Base-by-base conservation (phyloP, 306 rosid species). In the Quercus robur region DNA sequence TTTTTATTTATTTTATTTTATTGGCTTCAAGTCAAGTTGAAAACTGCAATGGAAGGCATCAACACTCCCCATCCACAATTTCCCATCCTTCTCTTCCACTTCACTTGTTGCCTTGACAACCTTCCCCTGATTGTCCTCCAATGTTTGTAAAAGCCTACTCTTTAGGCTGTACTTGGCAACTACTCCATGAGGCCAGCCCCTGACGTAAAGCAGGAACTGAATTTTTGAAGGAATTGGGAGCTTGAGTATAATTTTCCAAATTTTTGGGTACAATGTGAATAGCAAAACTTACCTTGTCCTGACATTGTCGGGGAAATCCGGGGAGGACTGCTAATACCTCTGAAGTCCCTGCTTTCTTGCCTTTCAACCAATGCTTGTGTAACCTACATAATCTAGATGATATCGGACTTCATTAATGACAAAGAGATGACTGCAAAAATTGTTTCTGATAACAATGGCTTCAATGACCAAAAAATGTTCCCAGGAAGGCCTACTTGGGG, bases 31-130 rank as follows among this genome's bases (percentile, higher is more conserved):
- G 58, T 62, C 81, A 91, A 81, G 75, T 88, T 73, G 83, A 90
- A 91, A 75, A 94, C 97, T 15, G 97, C 97, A 82, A 94, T 19
- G 83, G 93, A 94, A n/a, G 97, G 89, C 97, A 90, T 88, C 70
- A 93, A 94, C 97, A 83, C 93, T 94, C 70, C 97, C 99, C 7
- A 94, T 78, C 99, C 99, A 94, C 52, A 94, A 80, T 82, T 91
- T 86, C 67, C 97, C 99, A 86, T 94, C 97, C 85, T 78, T 87
- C 81, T 94, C 99, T 70, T 95, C 97, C 51, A 91, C 96, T 84
- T 95, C 98, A 81, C 98, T 95, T 3, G 82, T 84, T 28, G 98
- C 96, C 81, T 28, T 90, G 23, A 95, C 94, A 83, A 95, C 91
- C 83, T 93, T 95, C 35, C 98, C 98, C 25, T 87, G 71, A 63